phyloP scores from a whole-genome alignment of 805 yeast species.

The Komagataella populi region DNA sequence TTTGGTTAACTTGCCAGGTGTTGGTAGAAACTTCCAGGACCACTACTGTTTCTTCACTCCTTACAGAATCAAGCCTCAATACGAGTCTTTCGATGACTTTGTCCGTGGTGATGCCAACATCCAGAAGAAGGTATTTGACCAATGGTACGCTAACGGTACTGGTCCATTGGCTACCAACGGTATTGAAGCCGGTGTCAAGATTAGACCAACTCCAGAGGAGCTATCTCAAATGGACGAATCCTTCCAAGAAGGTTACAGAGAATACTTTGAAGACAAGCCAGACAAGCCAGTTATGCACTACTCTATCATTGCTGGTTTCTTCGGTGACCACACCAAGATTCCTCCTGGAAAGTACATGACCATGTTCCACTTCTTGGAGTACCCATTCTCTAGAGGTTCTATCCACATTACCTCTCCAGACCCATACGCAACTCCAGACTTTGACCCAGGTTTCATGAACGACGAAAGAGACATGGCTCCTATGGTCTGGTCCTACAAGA shows the following conservation, averaged over 20 bases:
- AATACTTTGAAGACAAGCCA: conserved; percentile 15
- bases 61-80: conserved; percentile 13
- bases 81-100: conserved; percentile 16
- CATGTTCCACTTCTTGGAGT: conserved; percentile 17
- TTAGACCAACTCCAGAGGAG: conserved; percentile 16
- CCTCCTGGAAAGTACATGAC: conserved; percentile 15
- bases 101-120: conserved; percentile 14
- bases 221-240: conserved; percentile 12
- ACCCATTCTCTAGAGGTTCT: conserved; percentile 17
- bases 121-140: conserved; percentile 14
- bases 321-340: conserved; percentile 17
- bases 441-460: conserved; percentile 16
- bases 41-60: conserved; percentile 17
- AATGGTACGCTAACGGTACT: conserved; percentile 16
- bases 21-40: conserved; percentile 17
- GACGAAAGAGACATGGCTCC: conserved; percentile 17
- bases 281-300: conserved; percentile 18
- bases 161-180: conserved; percentile 17
- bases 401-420: conserved; percentile 10
- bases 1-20: conserved; percentile 17
- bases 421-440: conserved; percentile 15
- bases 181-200: conserved; percentile 18
- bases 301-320: conserved; percentile 16
- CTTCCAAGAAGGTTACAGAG: conserved; percentile 12
- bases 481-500: conserved; percentile 17